Evolutionary conservation across 1,284 basidiomycete species (phyloP).

Genomic region (Sporisorium reilianum): DNA sequence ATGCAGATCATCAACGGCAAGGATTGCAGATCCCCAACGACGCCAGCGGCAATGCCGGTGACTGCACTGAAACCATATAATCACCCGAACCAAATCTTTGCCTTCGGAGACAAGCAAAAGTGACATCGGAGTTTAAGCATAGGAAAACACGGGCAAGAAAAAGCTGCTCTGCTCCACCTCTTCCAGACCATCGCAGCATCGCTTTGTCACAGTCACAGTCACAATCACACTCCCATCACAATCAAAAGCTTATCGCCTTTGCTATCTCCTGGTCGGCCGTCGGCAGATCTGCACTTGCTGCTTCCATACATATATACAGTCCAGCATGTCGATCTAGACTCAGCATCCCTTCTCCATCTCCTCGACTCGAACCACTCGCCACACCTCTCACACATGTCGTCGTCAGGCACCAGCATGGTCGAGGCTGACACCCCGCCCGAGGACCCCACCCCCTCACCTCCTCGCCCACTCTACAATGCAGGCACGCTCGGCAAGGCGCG

Average conservation of each 20-base stretch:
- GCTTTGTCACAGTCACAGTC: too few species aligned
- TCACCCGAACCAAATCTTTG: too few species aligned
- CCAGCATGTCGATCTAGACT: background rate
- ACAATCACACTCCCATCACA: too few species aligned
- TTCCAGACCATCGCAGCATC: too few species aligned
- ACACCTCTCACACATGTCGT: conserved; percentile 3
- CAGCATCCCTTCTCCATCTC: background rate
- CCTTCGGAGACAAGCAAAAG: conserved; percentile 21
- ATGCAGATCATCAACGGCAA: too few species aligned
- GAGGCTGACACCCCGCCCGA: background rate
- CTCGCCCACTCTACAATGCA: conserved; percentile 28
- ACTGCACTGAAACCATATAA: too few species aligned
- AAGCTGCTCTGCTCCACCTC: too few species aligned
- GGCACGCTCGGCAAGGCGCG: conserved; percentile 26
- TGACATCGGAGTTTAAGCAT: conserved; percentile 20
- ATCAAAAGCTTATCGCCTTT: too few species aligned
- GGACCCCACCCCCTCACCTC: background rate
- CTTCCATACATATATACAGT: too few species aligned
- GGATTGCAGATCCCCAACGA: too few species aligned
- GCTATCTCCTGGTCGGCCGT: too few species aligned
- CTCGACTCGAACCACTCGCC: background rate
- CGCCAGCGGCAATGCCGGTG: conserved; percentile 1
- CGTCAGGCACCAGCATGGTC: conserved; percentile 3
- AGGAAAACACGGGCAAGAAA: background rate
- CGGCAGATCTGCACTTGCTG: too few species aligned